Evolutionary conservation across 495 filamentous ascomycete genomes (phyloP), one percentile per base, ranked within the genome.

Genomic region (Aspergillus conjunctus): DNA sequence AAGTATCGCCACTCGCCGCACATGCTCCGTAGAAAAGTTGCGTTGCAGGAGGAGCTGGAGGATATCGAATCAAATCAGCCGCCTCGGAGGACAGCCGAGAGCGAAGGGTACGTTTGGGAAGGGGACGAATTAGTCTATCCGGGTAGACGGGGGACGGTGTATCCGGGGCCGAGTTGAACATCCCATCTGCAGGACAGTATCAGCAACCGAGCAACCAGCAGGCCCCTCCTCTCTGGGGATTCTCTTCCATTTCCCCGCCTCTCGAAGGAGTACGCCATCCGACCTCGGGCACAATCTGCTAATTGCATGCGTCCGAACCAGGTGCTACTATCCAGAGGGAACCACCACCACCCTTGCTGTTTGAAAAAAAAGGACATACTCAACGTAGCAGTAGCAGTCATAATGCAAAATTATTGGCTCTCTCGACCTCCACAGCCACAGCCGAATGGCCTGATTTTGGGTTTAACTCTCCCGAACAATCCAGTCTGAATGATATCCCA

Each of bases 91-190:
- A 89, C 22, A 99, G 80, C 41, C 91, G 87, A 62, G 92, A 91
- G 51, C 92, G 89, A 18, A 98, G 80, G 57, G 88, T 87, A 60
- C 91, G 86, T 76, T 89, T 94, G 33, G 95, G 95, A 55, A 99
- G 81, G 51, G 95, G 95, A 43, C 92, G 90, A 69, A 99, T 98
- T 58, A 92, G 88, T 66, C 95, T 86, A 66, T 95, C 90, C 62
- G 91, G 91, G 69, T 91, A 94, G 64, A 90, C 73, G 33, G 87
- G 80, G 51, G 92, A 92, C 54, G 81, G 79, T 50, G 88, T 86
- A 73, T 94, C 90, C 66, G 88, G 81, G 72, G 87, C 85, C 82
- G 79, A 73, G 56, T 78, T 77, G 68, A 78, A 80, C 69, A 74
- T 74, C 72, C 77, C 78, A 74, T 78, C 78, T 80, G 70, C 68